phyloP scores from a whole-genome alignment of 2,329 filamentous ascomycete genomes.

The Talaromyces amestolkiae region DNA sequence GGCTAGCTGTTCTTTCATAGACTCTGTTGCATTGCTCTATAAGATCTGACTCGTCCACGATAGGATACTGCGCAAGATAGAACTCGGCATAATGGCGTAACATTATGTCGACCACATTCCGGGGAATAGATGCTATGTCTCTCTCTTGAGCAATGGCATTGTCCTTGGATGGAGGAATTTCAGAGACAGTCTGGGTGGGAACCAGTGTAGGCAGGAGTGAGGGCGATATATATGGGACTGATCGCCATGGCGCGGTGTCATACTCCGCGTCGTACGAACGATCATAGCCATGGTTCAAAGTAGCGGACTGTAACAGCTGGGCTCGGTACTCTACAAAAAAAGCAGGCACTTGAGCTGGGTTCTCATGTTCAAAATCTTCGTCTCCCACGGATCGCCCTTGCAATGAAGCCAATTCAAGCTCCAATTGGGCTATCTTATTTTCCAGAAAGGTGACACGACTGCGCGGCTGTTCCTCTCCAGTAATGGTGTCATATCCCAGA shows the following conservation, averaged over 20 bases:
- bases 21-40: not conserved
- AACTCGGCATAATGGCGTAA: not conserved
- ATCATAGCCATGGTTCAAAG: not conserved
- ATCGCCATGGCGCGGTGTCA: not conserved
- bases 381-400: not conserved
- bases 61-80: not conserved
- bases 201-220: not conserved
- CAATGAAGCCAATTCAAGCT: not conserved
- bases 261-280: not conserved
- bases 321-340: not conserved
- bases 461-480: not conserved
- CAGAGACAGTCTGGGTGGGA: not conserved
- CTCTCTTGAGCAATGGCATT: not conserved
- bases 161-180: not conserved
- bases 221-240: not conserved
- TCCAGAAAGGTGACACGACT: not conserved
- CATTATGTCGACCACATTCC: constrained; percentile 2
- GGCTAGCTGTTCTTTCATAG: not conserved
- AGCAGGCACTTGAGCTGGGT: not conserved
- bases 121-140: constrained; percentile 1
- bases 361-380: not conserved
- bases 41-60: not conserved
- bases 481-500: not conserved
- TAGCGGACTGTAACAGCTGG: not conserved
- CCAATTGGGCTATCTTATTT: not conserved